Percentiles rank a stretch among this genome's conserved stretches.
These are phyloP conservation scores for Syzygium oleosum DNA, from an alignment of 345 rosid species.

Conservation along the genomic window DNA sequence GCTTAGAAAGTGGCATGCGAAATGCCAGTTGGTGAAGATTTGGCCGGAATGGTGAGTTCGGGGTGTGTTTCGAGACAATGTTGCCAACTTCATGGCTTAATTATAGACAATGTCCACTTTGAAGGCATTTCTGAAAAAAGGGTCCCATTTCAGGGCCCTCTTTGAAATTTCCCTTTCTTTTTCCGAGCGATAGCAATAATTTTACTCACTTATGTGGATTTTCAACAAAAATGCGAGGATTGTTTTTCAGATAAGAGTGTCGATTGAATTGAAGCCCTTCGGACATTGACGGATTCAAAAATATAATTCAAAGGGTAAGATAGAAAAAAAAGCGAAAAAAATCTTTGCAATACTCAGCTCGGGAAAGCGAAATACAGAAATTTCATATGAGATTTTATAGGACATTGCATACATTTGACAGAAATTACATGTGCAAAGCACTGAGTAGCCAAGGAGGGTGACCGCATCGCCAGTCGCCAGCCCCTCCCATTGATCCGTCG, in stretches of 20 bases:
- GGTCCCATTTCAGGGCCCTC: neutral
- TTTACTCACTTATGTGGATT: neutral
- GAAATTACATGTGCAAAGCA: neutral
- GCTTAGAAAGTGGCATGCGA: neutral
- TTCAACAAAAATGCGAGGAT: neutral
- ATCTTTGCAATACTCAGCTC: too few relatives aligned
- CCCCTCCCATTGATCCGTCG: neutral
- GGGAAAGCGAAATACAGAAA: too few relatives aligned
- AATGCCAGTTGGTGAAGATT: neutral
- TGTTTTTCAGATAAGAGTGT: neutral
- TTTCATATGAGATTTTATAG: neutral
- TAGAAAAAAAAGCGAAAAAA: too few relatives aligned
- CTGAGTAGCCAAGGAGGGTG: neutral
- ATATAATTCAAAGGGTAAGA: neutral
- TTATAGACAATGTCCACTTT: neutral
- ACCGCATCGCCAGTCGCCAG: rapidly evolving
- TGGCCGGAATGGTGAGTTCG: neutral
- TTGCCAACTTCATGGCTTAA: neutral
- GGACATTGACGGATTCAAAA: neutral
- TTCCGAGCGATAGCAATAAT: neutral
- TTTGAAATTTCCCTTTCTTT: neutral
- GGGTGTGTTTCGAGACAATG: neutral
- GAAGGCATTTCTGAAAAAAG: neutral
- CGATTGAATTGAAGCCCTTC: neutral
- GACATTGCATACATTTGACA: neutral